Evolutionary conservation across 164 flowering plant species (phyloP).

Genomic region (Protea cynaroides): DNA sequence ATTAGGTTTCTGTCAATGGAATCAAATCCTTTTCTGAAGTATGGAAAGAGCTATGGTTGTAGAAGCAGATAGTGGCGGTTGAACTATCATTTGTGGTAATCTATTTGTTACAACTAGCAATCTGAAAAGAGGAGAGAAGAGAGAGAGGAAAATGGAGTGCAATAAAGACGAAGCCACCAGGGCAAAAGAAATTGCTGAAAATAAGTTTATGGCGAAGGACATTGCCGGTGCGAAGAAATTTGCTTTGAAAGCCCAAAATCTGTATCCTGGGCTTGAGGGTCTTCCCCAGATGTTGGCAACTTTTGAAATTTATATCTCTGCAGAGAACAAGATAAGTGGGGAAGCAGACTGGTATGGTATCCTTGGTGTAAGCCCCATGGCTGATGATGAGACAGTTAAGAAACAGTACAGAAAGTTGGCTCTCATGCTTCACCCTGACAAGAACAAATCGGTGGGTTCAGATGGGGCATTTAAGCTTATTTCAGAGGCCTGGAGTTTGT

Average conservation of each 20-base stretch:
- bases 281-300: conserved; percentile 63
- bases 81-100: conserved; percentile 9
- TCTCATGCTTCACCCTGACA: conserved; percentile 90
- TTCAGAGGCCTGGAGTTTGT: conserved; percentile 84
- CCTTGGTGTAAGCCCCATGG: conserved; percentile 58
- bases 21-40: conserved; percentile 4
- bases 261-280: conserved; percentile 70
- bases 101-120: background rate
- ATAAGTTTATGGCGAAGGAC: conserved; percentile 52
- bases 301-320: conserved; percentile 55
- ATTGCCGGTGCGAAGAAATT: conserved; percentile 62
- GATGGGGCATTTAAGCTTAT: conserved; percentile 88
- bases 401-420: conserved; percentile 81
- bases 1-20: conserved; percentile 10
- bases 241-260: conserved; percentile 65
- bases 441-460: conserved; percentile 84
- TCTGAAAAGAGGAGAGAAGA: background rate
- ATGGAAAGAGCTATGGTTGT: conserved; percentile 12
- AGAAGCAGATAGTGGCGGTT: conserved; percentile 15
- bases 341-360: conserved; percentile 79
- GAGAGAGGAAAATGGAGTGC: conserved; percentile 55
- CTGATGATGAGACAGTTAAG: conserved; percentile 68
- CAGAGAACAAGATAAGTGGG: conserved; percentile 57
- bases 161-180: conserved; percentile 73
- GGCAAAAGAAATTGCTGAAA: conserved; percentile 74